These are phyloP conservation scores for Diplotaxis tenuifolia DNA, from an alignment of 345 rosid genomes.

Conservation along the genomic window DNA sequence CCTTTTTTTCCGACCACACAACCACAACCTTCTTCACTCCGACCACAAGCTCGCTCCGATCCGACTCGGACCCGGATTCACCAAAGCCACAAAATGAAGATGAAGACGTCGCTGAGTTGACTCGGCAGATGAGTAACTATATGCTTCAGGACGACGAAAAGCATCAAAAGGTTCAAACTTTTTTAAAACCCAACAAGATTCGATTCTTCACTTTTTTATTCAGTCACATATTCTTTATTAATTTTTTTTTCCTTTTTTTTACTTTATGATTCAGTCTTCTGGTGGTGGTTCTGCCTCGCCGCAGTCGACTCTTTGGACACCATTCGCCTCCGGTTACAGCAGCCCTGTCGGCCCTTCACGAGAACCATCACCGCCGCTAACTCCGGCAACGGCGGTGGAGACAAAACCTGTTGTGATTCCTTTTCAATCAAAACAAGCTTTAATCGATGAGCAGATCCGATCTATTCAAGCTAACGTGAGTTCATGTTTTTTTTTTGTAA, in stretches of 20 bases:
- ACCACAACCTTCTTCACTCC: constrained; percentile 32
- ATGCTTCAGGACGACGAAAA: constrained; percentile 47
- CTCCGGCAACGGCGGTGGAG: constrained; percentile 33
- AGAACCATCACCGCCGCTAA: constrained; percentile 41
- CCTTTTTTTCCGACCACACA: constrained; percentile 14
- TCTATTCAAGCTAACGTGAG: constrained; percentile 55
- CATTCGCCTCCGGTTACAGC: constrained; percentile 37
- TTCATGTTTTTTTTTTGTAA: constrained; percentile 6
- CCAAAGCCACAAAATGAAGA: constrained; percentile 42
- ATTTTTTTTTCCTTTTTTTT: not conserved
- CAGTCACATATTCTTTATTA: not conserved
- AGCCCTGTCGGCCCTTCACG: constrained; percentile 40
- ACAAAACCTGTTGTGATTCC: constrained; percentile 13
- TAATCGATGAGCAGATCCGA: constrained; percentile 59
- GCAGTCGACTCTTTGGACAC: constrained; percentile 47
- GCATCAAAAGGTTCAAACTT: constrained; percentile 28
- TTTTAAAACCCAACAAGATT: constrained; percentile 6
- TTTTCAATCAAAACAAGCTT: constrained; percentile 52
- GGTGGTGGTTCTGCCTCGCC: constrained; percentile 41
- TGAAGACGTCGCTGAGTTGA: constrained; percentile 63
- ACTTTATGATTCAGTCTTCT: constrained; percentile 32
- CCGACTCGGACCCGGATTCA: constrained; percentile 2
- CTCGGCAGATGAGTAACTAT: constrained; percentile 77
- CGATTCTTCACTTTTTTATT: constrained; percentile 1
- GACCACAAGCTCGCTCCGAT: constrained; percentile 28